These are phyloP conservation scores for Debaryomyces coudertii DNA, from an alignment of 1,139 yeast genomes.

Conservation along the genomic window DNA sequence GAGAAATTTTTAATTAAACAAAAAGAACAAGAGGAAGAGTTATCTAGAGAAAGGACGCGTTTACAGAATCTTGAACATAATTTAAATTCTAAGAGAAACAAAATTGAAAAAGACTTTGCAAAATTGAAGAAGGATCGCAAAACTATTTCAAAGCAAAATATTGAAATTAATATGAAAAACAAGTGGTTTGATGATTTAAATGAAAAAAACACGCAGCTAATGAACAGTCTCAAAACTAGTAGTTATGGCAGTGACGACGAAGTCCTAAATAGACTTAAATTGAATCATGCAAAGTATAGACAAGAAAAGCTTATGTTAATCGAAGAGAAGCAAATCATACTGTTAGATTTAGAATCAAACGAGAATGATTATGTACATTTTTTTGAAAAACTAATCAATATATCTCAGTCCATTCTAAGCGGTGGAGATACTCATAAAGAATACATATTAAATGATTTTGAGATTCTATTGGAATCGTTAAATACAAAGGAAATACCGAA, in stretches of 20 bases:
- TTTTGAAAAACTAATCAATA: constrained; percentile 12
- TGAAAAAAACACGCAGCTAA: not conserved
- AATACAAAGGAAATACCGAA: constrained; percentile 1
- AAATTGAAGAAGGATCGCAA: constrained; percentile 5
- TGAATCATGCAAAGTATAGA: not conserved
- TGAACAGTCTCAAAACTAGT: not conserved
- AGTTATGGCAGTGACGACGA: not conserved
- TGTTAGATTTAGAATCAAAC: constrained; percentile 10
- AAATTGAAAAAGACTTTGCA: constrained; percentile 7
- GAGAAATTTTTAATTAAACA: constrained; percentile 12
- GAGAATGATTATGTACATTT: constrained; percentile 14
- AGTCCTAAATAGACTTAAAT: not conserved
- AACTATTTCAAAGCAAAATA: not conserved
- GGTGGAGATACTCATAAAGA: constrained; percentile 3
- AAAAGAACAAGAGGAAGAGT: constrained; percentile 11
- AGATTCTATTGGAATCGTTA: constrained; percentile 9
- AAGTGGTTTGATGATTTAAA: not conserved
- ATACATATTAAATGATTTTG: constrained; percentile 11
- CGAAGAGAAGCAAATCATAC: constrained; percentile 8
- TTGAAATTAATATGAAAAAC: not conserved
- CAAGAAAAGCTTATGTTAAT: not conserved
- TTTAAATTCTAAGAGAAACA: constrained; percentile 4
- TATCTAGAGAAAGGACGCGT: constrained; percentile 3
- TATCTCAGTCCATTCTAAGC: constrained; percentile 9
- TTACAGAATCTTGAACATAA: not conserved